Conservation (phyloP, 1,284 basidiomycete genomes). For the Ceratobasidium sp. region DNA sequence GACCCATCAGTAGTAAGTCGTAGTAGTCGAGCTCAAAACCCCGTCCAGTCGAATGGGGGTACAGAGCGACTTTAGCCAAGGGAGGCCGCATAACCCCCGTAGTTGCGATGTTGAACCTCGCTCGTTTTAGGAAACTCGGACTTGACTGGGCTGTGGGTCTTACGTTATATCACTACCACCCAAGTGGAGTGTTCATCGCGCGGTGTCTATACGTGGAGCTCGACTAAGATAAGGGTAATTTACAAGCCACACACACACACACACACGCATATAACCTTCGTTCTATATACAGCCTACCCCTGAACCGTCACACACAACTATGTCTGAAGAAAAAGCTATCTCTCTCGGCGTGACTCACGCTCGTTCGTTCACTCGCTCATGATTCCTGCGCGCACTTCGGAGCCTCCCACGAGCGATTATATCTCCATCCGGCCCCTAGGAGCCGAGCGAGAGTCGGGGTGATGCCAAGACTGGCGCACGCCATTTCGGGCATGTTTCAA, state of each 20-base stretch:
- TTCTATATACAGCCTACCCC: neutral
- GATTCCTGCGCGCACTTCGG: neutral
- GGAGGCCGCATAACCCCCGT: neutral
- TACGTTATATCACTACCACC: neutral
- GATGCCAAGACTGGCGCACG: neutral
- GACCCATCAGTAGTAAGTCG: too few relatives aligned
- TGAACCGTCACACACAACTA: neutral
- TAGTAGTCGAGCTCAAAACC: neutral
- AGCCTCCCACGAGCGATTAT: conserved; percentile 7
- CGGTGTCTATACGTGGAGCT: neutral
- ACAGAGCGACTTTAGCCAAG: neutral
- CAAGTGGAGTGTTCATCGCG: too few relatives aligned
- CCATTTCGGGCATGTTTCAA: too few relatives aligned
- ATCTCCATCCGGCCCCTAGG: neutral
- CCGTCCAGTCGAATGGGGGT: too few relatives aligned
- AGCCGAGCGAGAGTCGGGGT: neutral
- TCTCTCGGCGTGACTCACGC: neutral
- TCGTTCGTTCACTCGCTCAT: neutral
- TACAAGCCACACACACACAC: neutral
- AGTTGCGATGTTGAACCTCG: neutral
- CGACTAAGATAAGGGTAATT: neutral
- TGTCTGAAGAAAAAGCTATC: neutral
- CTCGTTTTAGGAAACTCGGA: neutral
- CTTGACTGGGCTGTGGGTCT: neutral
- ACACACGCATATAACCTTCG: neutral